Percentiles rank a stretch among this genome's conserved stretches.
Evolutionary conservation across 2,329 filamentous ascomycete species (phyloP).

Genomic region (Rutstroemia sp.): DNA sequence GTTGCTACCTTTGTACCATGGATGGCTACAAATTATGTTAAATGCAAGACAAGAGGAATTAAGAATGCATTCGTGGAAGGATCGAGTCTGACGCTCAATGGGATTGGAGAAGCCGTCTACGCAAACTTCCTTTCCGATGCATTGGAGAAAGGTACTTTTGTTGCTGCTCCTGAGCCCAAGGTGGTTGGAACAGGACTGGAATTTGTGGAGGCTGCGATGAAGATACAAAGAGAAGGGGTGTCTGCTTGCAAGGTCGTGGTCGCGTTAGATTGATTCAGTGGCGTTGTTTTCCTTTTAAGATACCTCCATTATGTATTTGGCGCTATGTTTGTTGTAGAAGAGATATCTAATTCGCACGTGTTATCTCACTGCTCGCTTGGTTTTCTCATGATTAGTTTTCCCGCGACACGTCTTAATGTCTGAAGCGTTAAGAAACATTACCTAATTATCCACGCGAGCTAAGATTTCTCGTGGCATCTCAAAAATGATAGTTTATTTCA

Average conservation of each 20-base stretch:
- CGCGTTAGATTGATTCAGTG: not conserved
- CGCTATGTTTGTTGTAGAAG: too few relatives aligned
- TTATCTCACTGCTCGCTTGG: too few relatives aligned
- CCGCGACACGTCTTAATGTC: too few relatives aligned
- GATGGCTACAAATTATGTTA: not conserved
- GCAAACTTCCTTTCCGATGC: conserved; percentile 32
- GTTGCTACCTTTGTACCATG: not conserved
- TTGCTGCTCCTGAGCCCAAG: conserved; percentile 32
- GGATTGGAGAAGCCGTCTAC: conserved; percentile 26
- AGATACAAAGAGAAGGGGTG: conserved; percentile 17
- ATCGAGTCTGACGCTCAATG: conserved; percentile 2
- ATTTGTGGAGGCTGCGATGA: conserved; percentile 34
- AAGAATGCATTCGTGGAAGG: not conserved
- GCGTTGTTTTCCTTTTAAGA: too few relatives aligned
- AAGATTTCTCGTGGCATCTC: too few relatives aligned
- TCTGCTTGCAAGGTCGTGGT: conserved; percentile 16
- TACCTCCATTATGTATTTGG: too few relatives aligned
- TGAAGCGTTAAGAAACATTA: too few relatives aligned
- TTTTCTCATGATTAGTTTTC: too few relatives aligned
- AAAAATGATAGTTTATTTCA: too few relatives aligned
- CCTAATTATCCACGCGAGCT: too few relatives aligned
- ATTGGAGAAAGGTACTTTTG: conserved; percentile 29
- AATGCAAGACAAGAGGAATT: not conserved
- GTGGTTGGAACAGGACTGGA: conserved; percentile 36
- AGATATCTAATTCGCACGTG: too few relatives aligned